Conservation (phyloP, 495 filamentous ascomycete genomes). For the Mycothermus thermophilus region DNA sequence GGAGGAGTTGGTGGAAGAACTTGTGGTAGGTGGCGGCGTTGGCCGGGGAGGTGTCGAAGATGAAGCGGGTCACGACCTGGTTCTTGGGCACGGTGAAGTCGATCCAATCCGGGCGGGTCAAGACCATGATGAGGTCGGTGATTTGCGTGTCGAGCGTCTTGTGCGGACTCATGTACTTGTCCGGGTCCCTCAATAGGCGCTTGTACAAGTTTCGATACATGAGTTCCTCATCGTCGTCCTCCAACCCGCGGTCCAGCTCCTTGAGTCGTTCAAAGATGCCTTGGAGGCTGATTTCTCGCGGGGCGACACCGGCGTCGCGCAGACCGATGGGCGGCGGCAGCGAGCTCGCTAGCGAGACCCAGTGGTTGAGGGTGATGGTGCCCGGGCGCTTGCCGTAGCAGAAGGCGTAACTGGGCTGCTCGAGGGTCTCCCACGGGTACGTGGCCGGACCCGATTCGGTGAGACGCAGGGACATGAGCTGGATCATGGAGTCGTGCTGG, state of each 20-base stretch:
- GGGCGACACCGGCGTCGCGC: slow-evolving; percentile 34
- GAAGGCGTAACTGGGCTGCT: slow-evolving; percentile 50
- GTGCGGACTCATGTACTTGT: slow-evolving; percentile 35
- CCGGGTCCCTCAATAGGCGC: slow-evolving; percentile 37
- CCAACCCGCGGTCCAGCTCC: slow-evolving; percentile 41
- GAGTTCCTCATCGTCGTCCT: slow-evolving; percentile 40
- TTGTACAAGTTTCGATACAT: slow-evolving; percentile 42
- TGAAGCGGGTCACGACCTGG: slow-evolving; percentile 44
- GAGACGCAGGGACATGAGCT: slow-evolving; percentile 34
- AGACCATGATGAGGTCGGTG: slow-evolving; percentile 48
- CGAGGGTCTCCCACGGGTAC: slow-evolving; percentile 49
- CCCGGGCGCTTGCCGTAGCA: slow-evolving; percentile 44
- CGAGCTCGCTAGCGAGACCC: slow-evolving; percentile 37
- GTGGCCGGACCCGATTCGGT: slow-evolving; percentile 21
- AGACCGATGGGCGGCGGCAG: slow-evolving; percentile 34
- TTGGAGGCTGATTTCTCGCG: slow-evolving; percentile 39
- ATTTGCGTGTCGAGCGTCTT: slow-evolving; percentile 52
- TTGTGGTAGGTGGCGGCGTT: slow-evolving; percentile 34
- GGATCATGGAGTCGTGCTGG: slow-evolving; percentile 34
- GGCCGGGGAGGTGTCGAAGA: slow-evolving; percentile 33
- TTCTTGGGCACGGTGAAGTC: slow-evolving; percentile 51
- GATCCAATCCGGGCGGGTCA: slow-evolving; percentile 50
- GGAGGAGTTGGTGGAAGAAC: slow-evolving; percentile 61
- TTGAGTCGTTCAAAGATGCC: slow-evolving; percentile 41
- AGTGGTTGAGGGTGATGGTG: slow-evolving; percentile 48